Evolutionary conservation across 1,284 basidiomycete species (phyloP), one percentile per base, ranked within the genome.

Genomic region (Moniliella sp.): DNA sequence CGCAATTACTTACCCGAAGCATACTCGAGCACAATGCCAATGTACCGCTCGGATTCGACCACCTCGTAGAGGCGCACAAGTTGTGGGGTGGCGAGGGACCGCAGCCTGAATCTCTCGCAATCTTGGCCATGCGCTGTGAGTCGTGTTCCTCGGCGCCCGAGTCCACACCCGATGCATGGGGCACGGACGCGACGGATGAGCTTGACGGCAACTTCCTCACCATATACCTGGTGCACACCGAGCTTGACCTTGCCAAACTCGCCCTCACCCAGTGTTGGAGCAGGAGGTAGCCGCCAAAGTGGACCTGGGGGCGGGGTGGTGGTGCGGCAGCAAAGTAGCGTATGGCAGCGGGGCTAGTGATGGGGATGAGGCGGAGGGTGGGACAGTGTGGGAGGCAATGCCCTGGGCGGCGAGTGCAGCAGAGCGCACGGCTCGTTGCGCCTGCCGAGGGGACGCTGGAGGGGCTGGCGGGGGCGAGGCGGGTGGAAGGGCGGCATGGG

Each of bases 231-330:
- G 61, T 97, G 88, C 28, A 99, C 69, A 5, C 91, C 91, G 15
- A 99, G 73, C 62, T 97, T 99, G 65, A 99, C 88, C 62, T 99
- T 99, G 36, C 88, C 91, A 59, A 97, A 97, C 66, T 99, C 91
- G 48, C 91, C 91, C 63, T 99, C 88, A 28, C 91, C 58, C n/a
- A 59, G 39, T 12, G 56, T 59, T 35, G 57, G 56, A 12, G 57
- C 46, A 15, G 57, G 37, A 28, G 57, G 50, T 28, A 57, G 57
- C 36, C 50, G 45, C 35, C 56, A 54, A 49, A 59, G 57, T 40
- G 55, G 50, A 19, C 57, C 56, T 37, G 57, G 56, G 40, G 55
- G 56, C 8, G 54, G 39, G 14, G 4, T 10, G 18, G 52, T 37
- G 56, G 56, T 23, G 57, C 50, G 26, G 56, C 56, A 9, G 56